These are phyloP conservation scores for Selaginella moellendorffii DNA, from an alignment of 75 land plant species.

Conservation along the genomic window DNA sequence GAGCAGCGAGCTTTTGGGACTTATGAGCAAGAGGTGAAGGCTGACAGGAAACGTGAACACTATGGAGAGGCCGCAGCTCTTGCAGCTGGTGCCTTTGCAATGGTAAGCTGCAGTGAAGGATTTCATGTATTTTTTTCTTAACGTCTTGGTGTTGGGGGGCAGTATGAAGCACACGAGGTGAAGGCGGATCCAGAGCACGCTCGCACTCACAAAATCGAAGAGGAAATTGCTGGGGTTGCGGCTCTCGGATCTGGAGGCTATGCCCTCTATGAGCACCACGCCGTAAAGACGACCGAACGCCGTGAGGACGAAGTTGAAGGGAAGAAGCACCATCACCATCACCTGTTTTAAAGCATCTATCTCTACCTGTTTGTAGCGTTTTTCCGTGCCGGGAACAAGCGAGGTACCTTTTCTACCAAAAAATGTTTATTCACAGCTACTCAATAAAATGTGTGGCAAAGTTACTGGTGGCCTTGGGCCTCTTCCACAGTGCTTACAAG, in stretches of 20 bases:
- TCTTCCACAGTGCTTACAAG: too few relatives aligned
- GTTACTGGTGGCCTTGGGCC: too few relatives aligned
- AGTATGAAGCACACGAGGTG: constrained; percentile 53
- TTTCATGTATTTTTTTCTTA: neutral
- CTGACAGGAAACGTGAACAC: constrained; percentile 37
- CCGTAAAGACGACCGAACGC: constrained; percentile 31
- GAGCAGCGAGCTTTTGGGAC: neutral
- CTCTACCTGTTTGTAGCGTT: too few relatives aligned
- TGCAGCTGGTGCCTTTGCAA: constrained; percentile 43
- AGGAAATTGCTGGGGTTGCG: constrained; percentile 34
- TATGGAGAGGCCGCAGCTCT: constrained; percentile 31
- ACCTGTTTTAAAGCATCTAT: too few relatives aligned
- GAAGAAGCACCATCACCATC: constrained; percentile 38
- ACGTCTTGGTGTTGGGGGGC: too few relatives aligned
- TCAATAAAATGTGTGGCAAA: too few relatives aligned
- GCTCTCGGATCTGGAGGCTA: constrained; percentile 38
- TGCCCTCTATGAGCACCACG: constrained; percentile 44
- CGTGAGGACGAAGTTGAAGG: constrained; percentile 27
- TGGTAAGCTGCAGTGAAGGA: constrained; percentile 17
- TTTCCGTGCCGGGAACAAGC: too few relatives aligned
- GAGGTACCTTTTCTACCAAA: too few relatives aligned
- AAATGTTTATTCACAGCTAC: too few relatives aligned
- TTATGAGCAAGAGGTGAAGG: constrained; percentile 28
- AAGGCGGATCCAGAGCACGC: constrained; percentile 47
- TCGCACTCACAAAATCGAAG: constrained; percentile 45